Conservation (phyloP, 306 rosid genomes). For the Astragalus glycyphyllos region DNA sequence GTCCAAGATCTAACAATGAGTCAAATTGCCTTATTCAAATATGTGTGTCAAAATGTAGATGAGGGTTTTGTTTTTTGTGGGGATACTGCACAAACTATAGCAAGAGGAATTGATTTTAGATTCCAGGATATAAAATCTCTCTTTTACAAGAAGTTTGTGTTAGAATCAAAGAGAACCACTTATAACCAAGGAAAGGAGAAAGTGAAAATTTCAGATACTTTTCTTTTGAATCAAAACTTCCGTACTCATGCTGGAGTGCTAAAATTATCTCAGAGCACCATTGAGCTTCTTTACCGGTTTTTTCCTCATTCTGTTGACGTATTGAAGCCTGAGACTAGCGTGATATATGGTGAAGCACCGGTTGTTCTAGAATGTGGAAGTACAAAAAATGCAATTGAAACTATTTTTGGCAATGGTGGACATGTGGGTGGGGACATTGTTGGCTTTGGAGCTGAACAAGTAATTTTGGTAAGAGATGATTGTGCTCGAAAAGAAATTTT, state of each 20-base stretch:
- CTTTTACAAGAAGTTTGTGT: slow-evolving; percentile 66
- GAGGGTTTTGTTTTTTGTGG: slow-evolving; percentile 89
- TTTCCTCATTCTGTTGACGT: slow-evolving; percentile 72
- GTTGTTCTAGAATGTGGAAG: slow-evolving; percentile 61
- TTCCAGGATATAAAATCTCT: slow-evolving; percentile 71
- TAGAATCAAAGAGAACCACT: slow-evolving; percentile 42
- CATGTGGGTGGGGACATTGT: slow-evolving; percentile 50
- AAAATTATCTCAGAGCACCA: slow-evolving; percentile 69
- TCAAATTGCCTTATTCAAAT: slow-evolving; percentile 74
- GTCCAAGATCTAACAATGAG: slow-evolving; percentile 85
- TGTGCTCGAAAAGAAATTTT: slow-evolving; percentile 52
- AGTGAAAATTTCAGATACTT: slow-evolving; percentile 56
- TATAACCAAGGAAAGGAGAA: slow-evolving; percentile 49
- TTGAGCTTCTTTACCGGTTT: slow-evolving; percentile 69
- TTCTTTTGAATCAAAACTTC: slow-evolving; percentile 65
- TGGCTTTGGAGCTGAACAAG: slow-evolving; percentile 88
- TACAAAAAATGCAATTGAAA: slow-evolving; percentile 64
- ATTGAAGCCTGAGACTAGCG: slow-evolving; percentile 75
- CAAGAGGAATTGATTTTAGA: slow-evolving; percentile 82
- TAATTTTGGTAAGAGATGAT: slow-evolving; percentile 82
- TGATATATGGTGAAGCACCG: slow-evolving; percentile 72
- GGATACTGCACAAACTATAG: slow-evolving; percentile 85
- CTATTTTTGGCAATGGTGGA: slow-evolving; percentile 68
- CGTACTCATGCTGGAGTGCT: slow-evolving; percentile 81
- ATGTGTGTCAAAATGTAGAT: slow-evolving; percentile 72